These are phyloP conservation scores for Jamesozyma gamospora DNA, from an alignment of 805 yeast species.

Conservation along the genomic window DNA sequence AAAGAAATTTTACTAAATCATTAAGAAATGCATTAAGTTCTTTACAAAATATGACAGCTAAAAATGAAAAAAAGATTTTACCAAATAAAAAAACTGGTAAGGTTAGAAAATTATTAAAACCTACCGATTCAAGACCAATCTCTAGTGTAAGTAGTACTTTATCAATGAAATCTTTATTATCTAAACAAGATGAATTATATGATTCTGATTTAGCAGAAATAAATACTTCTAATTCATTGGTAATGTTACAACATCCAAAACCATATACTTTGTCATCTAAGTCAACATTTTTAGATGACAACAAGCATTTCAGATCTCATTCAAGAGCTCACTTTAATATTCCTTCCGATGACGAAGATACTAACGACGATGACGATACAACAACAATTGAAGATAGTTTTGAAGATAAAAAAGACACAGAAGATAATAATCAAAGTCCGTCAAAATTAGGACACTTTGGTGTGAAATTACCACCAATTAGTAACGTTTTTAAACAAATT, in stretches of 20 bases:
- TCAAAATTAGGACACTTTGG: background rate
- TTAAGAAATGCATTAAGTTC: conserved; percentile 9
- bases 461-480: conserved; percentile 21
- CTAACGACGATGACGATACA: conserved; percentile 10
- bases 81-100: conserved; percentile 1
- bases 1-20: background rate
- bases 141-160: conserved; percentile 14
- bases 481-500: conserved; percentile 19
- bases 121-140: conserved; percentile 10
- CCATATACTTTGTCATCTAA: background rate
- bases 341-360: conserved; percentile 6
- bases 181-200: background rate
- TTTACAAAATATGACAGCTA: conserved; percentile 8
- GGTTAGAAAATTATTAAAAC: conserved; percentile 10
- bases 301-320: background rate
- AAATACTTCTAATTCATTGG: background rate
- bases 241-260: background rate
- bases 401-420: background rate
- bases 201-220: no score
- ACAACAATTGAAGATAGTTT: conserved; percentile 9
- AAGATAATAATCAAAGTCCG: no score
- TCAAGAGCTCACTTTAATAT: conserved; percentile 10
- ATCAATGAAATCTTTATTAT: conserved; percentile 9
- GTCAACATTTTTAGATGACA: background rate
- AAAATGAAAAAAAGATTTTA: background rate